These are phyloP conservation scores for Leccinellum albellum DNA, from an alignment of 768 basidiomycete genomes.

Conservation along the genomic window DNA sequence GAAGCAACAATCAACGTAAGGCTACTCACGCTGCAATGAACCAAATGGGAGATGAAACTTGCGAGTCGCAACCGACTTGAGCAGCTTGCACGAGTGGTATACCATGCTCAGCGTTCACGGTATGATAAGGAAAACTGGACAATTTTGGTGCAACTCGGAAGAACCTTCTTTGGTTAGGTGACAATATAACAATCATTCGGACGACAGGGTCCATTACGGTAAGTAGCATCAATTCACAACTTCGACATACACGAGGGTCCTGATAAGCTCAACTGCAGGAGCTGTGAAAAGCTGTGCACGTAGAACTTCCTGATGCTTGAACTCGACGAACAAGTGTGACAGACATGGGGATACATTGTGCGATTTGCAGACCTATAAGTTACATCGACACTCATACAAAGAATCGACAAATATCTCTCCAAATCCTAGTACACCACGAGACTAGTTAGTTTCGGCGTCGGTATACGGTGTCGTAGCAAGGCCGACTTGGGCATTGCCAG, in stretches of 20 bases:
- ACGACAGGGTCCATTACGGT: neutral
- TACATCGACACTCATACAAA: too few relatives aligned
- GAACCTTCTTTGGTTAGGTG: too few relatives aligned
- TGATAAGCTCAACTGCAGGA: neutral
- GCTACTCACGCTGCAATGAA: conserved; percentile 34
- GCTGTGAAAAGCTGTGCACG: neutral
- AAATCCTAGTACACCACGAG: too few relatives aligned
- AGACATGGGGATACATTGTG: neutral
- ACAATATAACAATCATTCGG: neutral
- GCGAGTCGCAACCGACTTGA: conserved; percentile 28
- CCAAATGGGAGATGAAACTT: conserved; percentile 35
- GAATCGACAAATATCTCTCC: too few relatives aligned
- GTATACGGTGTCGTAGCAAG: conserved; percentile 39
- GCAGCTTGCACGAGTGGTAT: conserved; percentile 20
- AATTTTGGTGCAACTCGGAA: neutral
- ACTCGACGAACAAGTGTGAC: neutral
- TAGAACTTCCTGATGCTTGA: neutral
- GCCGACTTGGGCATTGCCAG: conserved; percentile 23
- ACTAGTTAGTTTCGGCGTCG: too few relatives aligned
- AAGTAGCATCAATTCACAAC: neutral
- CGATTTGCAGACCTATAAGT: too few relatives aligned
- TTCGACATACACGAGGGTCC: neutral
- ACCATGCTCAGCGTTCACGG: neutral
- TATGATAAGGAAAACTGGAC: neutral
- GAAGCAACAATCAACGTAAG: too few relatives aligned